Evolutionary conservation across 495 filamentous ascomycete genomes (phyloP).

Genomic region (Penicillium diatomitis): DNA sequence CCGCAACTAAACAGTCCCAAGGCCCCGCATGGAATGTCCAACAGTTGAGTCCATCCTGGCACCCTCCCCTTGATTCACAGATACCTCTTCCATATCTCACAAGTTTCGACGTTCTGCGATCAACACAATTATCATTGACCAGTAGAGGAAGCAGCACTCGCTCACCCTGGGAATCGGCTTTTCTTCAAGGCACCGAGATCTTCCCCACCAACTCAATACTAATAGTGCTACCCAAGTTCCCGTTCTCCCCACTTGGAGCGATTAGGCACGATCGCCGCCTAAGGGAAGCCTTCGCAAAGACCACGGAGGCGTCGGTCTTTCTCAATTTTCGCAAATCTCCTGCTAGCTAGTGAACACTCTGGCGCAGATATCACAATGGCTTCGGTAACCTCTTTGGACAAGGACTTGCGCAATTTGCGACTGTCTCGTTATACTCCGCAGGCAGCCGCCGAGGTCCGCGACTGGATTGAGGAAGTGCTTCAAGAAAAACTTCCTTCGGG

Average conservation of each 20-base stretch:
- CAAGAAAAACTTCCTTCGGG: slow-evolving; percentile 57
- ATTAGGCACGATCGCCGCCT: slow-evolving; percentile 14
- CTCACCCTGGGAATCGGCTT: no score
- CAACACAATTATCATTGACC: no score
- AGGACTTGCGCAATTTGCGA: slow-evolving; percentile 89
- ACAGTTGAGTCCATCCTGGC: slow-evolving; percentile 10
- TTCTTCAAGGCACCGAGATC: no score
- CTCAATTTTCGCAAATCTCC: no score
- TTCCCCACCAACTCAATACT: no score
- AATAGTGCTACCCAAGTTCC: slow-evolving; percentile 14
- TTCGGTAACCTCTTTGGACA: slow-evolving; percentile 87
- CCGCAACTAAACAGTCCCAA: slow-evolving; percentile 17
- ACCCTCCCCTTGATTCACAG: slow-evolving; percentile 3
- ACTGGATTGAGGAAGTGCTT: slow-evolving; percentile 83
- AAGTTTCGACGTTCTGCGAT: background rate
- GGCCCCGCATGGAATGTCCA: slow-evolving; percentile 2
- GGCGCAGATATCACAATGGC: slow-evolving; percentile 52
- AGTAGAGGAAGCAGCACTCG: no score
- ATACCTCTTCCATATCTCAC: background rate
- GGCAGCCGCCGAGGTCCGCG: slow-evolving; percentile 74
- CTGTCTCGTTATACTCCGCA: slow-evolving; percentile 89
- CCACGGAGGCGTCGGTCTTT: no score
- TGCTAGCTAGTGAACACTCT: background rate
- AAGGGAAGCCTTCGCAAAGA: no score
- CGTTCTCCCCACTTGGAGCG: slow-evolving; percentile 8